These are phyloP conservation scores for Byssothecium circinans DNA, from an alignment of 2,329 filamentous ascomycete genomes.

Conservation along the genomic window DNA sequence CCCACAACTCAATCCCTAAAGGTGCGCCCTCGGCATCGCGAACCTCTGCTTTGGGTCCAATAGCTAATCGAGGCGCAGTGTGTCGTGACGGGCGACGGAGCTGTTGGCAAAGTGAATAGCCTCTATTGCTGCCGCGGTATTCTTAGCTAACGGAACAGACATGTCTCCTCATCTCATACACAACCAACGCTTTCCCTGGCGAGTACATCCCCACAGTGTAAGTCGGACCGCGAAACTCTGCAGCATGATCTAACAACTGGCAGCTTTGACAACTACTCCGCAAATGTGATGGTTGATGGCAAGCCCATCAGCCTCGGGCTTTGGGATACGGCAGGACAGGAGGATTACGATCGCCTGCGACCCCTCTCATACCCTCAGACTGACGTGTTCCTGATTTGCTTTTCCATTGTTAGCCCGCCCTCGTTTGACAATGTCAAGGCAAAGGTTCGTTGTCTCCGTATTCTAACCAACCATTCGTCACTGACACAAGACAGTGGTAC, in stretches of 20 bases:
- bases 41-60: not conserved
- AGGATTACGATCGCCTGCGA: conserved; percentile 94
- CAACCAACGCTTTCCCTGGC: conserved; percentile 98
- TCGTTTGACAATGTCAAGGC: conserved; percentile 99
- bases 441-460: conserved; percentile 65
- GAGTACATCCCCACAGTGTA: conserved; percentile 99
- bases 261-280: conserved; percentile 98
- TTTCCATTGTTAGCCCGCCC: conserved; percentile 95
- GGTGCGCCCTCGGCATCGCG: conserved; percentile 54
- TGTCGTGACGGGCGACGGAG: conserved; percentile 98
- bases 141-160: conserved; percentile 63
- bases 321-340: conserved; percentile 98
- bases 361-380: conserved; percentile 98
- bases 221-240: conserved; percentile 37
- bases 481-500: conserved; percentile 70
- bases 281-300: conserved; percentile 98
- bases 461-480: conserved; percentile 7
- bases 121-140: conserved; percentile 16
- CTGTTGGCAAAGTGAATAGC: conserved; percentile 85
- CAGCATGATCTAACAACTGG: conserved; percentile 22
- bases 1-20: conserved; percentile 89
- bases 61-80: conserved; percentile 61
- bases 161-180: conserved; percentile 98
- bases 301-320: conserved; percentile 95
- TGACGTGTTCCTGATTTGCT: conserved; percentile 97